Evolutionary conservation across 2,329 filamentous ascomycete genomes (phyloP).

Genomic region (Monosporascus sp.): DNA sequence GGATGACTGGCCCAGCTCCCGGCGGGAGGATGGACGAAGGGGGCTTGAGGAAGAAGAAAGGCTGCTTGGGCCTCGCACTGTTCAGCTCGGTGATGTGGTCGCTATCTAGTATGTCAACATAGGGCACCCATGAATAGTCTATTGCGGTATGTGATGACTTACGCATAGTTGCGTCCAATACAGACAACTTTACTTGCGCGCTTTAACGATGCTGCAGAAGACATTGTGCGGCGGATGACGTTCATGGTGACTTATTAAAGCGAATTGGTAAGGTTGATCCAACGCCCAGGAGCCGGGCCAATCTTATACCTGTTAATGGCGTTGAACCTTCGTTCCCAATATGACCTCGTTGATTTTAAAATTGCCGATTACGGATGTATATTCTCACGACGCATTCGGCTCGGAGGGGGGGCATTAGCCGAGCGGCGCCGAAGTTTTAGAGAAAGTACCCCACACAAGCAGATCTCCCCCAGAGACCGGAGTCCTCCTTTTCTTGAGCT

Average conservation of each 20-base stretch:
- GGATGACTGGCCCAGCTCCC: constrained; percentile 70
- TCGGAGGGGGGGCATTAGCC: background rate
- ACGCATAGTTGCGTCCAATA: constrained; percentile 96
- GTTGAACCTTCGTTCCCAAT: too few species aligned
- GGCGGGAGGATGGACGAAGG: constrained; percentile 79
- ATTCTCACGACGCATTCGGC: background rate
- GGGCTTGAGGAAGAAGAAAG: constrained; percentile 99
- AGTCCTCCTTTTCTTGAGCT: background rate
- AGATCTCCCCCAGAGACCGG: too few species aligned
- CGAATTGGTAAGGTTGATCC: background rate
- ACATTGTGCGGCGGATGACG: constrained; percentile 30
- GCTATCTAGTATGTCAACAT: constrained; percentile 36
- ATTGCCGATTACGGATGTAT: background rate
- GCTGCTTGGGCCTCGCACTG: constrained; percentile 81
- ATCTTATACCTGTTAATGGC: too few species aligned
- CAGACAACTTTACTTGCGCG: constrained; percentile 75
- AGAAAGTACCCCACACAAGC: background rate
- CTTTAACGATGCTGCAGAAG: constrained; percentile 42
- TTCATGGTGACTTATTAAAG: constrained; percentile 18
- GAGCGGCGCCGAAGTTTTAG: background rate
- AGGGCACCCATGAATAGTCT: too few species aligned
- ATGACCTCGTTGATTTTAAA: too few species aligned
- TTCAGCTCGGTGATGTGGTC: constrained; percentile 93
- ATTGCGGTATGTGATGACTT: constrained; percentile 25
- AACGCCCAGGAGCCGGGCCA: background rate